Evolutionary conservation across 1,284 basidiomycete species (phyloP).

Genomic region (Trichosporon sp.): DNA sequence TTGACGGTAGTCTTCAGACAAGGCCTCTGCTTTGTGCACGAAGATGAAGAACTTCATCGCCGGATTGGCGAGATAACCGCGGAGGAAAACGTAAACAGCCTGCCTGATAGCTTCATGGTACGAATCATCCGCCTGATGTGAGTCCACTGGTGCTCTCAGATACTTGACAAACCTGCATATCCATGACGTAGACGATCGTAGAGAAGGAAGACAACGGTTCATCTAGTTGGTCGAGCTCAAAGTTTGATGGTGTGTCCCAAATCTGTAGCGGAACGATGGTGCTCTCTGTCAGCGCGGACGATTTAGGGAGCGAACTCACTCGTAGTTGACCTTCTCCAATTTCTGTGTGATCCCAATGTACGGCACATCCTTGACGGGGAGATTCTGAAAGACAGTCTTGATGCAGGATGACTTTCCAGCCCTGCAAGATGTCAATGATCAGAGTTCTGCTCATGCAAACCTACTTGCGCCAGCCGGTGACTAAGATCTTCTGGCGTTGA

Average conservation of each 20-base stretch:
- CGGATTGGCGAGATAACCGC: constrained; percentile 69
- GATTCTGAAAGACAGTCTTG: constrained; percentile 81
- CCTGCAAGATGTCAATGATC: constrained; percentile 47
- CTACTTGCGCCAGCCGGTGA: constrained; percentile 72
- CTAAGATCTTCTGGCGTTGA: constrained; percentile 57
- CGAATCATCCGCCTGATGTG: constrained; percentile 51
- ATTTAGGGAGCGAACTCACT: constrained; percentile 56
- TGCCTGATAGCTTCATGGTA: constrained; percentile 64
- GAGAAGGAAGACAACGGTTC: constrained; percentile 67
- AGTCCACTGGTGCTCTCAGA: too few relatives aligned
- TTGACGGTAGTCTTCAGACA: constrained; percentile 86
- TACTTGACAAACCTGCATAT: constrained; percentile 95
- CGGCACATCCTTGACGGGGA: constrained; percentile 79
- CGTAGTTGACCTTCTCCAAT: constrained; percentile 66
- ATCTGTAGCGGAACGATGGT: constrained; percentile 87
- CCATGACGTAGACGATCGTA: constrained; percentile 89
- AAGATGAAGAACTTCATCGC: constrained; percentile 83
- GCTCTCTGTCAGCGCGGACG: constrained; percentile 49
- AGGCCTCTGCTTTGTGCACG: constrained; percentile 90
- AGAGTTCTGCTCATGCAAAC: constrained; percentile 7
- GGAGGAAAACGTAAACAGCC: constrained; percentile 68
- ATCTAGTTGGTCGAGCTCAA: constrained; percentile 67
- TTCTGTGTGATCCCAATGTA: constrained; percentile 83
- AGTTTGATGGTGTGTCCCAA: constrained; percentile 89
- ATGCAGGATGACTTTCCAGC: constrained; percentile 90